Base-by-base conservation (phyloP, 2,329 filamentous ascomycete genomes). In the Stenocarpella maydis region DNA sequence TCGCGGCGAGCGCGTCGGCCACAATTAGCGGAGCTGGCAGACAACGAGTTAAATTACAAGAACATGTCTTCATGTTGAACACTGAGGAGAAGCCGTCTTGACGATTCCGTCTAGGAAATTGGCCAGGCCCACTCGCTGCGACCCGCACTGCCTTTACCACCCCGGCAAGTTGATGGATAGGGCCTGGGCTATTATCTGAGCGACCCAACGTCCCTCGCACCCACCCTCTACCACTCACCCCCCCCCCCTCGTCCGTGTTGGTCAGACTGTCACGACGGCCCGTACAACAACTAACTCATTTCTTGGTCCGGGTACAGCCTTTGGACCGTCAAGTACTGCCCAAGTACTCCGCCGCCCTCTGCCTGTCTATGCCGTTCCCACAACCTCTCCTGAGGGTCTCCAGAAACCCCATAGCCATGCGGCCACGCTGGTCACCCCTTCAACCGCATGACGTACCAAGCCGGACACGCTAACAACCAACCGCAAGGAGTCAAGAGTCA, bases 381-480 rank as follows among this genome's bases (percentile, higher is more conserved):
- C 39, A 39, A 45, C 47, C 41, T 71, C 45, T 66, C 26, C 49
- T 71, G 61, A 52, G 53, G 37, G 61, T 52, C 54, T 50, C 26
- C 50, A 37, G 55, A 45, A 37, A 63, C 54, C 31, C 61, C 39
- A 43, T 65, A 50, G 43, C 28, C n/a, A 65, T 60, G 61, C 69
- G 41, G 53, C 66, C 69, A 65, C 50, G 28, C 39, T 66, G 69
- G 60, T 41, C 67, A 52, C 47, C 45, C 67, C 49, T 45, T 52
- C 47, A 50, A 47, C 53, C 55, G 34, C 54, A 55, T 67, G 69
- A 71, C 69, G 69, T 69, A 71, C 67, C 66, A 63, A 71, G 69
- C 67, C 69, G 49, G 41, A 37, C 45, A 64, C 63, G 52, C 69
- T 68, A 69, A 69, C 61, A 43, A 60, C 61, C 69, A 69, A 69